These are phyloP conservation scores for Penicillium daleae DNA, from an alignment of 495 filamentous ascomycete species.

Conservation along the genomic window DNA sequence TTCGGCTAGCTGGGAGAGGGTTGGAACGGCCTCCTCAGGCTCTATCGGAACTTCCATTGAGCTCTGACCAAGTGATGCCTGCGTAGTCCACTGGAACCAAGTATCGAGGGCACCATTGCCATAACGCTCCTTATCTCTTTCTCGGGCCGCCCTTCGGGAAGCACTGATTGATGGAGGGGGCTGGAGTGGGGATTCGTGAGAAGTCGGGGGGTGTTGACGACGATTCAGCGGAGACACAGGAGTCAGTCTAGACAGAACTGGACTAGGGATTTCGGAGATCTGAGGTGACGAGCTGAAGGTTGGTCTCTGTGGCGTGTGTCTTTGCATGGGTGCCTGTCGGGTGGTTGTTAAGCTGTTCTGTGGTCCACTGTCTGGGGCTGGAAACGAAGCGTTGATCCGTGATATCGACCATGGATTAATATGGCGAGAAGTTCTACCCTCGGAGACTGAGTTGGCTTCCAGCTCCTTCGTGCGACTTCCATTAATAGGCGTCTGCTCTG, in stretches of 20 bases:
- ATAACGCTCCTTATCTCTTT: conserved; percentile 39
- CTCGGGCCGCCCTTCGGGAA: conserved; percentile 23
- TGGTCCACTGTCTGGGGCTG: conserved; percentile 14
- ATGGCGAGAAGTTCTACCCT: conserved; percentile 1
- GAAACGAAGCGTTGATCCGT: conserved; percentile 29
- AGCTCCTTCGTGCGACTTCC: background rate
- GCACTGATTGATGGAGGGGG: background rate
- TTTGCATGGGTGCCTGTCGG: background rate
- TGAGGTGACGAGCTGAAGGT: background rate
- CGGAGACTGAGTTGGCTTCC: background rate
- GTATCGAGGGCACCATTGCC: conserved; percentile 48
- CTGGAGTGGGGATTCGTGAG: background rate
- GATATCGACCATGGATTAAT: conserved; percentile 43
- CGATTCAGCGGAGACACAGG: conserved; percentile 17
- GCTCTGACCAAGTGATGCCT: conserved; percentile 15
- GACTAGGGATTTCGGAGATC: conserved; percentile 12
- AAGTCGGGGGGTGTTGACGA: background rate
- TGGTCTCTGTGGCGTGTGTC: background rate
- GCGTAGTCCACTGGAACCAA: conserved; percentile 41
- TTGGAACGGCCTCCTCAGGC: conserved; percentile 16
- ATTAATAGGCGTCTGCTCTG: background rate
- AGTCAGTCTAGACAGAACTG: conserved; percentile 12
- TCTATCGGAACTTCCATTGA: background rate
- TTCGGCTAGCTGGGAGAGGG: conserved; percentile 31
- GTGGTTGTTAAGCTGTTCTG: background rate